A percentile compares a stretch with the other conserved stretches of the same genome.
These are phyloP conservation scores for Schizothecium vesticola DNA, from an alignment of 495 filamentous ascomycete species.

Conservation along the genomic window DNA sequence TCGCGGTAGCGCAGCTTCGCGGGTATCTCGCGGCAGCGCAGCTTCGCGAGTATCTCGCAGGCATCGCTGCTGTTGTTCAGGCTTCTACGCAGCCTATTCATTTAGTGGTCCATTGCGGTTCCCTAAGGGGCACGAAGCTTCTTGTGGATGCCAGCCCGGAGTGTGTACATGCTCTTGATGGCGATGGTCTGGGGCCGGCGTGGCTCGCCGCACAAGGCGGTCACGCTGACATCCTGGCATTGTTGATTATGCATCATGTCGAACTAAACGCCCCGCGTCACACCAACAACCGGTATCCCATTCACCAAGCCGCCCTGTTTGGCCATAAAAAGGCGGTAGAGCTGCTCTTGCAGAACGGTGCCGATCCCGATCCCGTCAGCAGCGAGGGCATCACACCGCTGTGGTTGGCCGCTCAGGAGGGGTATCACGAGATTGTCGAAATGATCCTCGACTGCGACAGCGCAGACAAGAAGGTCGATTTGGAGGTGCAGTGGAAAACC, in stretches of 20 bases:
- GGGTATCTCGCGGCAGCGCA: too few relatives aligned
- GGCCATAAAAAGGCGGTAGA: background rate
- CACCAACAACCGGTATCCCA: background rate
- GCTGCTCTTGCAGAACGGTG: background rate
- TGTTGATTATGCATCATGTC: background rate
- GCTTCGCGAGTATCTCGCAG: too few relatives aligned
- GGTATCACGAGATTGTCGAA: background rate
- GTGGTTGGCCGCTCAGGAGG: background rate
- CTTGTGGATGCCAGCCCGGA: too few relatives aligned
- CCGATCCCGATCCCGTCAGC: background rate
- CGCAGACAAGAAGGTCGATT: background rate
- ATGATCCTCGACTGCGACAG: background rate
- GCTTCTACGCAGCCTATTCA: too few relatives aligned
- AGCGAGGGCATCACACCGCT: background rate
- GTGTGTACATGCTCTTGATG: too few relatives aligned
- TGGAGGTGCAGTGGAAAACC: background rate
- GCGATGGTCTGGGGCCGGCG: too few relatives aligned
- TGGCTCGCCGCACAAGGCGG: too few relatives aligned
- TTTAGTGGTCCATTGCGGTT: too few relatives aligned
- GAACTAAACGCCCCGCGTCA: background rate
- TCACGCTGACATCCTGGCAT: too few relatives aligned
- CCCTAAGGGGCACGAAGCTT: too few relatives aligned
- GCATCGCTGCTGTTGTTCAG: too few relatives aligned
- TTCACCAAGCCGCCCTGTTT: background rate
- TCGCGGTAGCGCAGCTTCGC: too few relatives aligned